These are phyloP conservation scores for Cercophora newfieldiana DNA, from an alignment of 495 filamentous ascomycete genomes.

Conservation along the genomic window DNA sequence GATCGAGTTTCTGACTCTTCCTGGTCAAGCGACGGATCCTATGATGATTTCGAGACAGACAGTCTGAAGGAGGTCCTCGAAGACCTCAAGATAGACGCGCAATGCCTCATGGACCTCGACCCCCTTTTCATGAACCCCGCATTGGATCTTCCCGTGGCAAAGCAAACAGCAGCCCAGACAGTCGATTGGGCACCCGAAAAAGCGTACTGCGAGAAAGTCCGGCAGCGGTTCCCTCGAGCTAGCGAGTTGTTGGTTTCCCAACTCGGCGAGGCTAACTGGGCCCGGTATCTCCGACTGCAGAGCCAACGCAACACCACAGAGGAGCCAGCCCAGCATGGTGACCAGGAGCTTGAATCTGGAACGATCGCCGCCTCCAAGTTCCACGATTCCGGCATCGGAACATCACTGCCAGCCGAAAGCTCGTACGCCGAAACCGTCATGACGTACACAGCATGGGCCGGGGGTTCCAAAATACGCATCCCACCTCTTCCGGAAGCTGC, in stretches of 20 bases:
- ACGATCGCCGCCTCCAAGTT: conserved; percentile 4
- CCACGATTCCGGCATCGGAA: conserved; percentile 21
- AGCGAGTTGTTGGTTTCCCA: conserved; percentile 3
- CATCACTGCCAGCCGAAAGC: not conserved
- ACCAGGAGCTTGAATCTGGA: not conserved
- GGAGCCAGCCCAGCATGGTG: not conserved
- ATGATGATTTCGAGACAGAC: not conserved
- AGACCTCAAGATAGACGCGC: conserved; percentile 17
- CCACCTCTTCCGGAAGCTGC: conserved; percentile 16
- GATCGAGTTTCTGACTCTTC: conserved; percentile 3
- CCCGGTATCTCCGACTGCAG: conserved; percentile 6
- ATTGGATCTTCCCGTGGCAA: not conserved
- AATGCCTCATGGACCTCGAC: conserved; percentile 19
- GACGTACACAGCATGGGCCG: conserved; percentile 6
- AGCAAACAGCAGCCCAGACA: not conserved
- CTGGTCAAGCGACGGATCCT: conserved; percentile 5
- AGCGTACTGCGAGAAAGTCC: conserved; percentile 17
- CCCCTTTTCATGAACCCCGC: conserved; percentile 17
- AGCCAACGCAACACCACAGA: conserved; percentile 2
- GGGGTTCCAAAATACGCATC: conserved; percentile 11
- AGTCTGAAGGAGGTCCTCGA: conserved; percentile 13
- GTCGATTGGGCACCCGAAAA: conserved; percentile 14
- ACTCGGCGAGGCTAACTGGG: conserved; percentile 16
- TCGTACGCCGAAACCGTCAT: conserved; percentile 17
- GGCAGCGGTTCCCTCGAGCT: conserved; percentile 13